Percentiles rank a stretch among this genome's conserved stretches.
Evolutionary conservation across 1,139 yeast genomes (phyloP).

Genomic region (Hyphopichia burtonii): DNA sequence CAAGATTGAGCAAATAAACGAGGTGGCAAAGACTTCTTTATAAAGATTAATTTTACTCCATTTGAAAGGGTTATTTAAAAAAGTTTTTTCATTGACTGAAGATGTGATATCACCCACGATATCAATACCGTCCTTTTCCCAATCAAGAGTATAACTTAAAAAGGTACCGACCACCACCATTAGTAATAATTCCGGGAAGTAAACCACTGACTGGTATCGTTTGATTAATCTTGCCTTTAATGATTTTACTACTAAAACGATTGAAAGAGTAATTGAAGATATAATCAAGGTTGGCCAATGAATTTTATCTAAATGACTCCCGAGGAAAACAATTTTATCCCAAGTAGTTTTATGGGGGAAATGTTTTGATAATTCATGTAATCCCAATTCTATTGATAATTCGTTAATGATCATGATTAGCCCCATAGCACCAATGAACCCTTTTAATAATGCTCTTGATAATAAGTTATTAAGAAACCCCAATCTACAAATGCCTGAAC

Average conservation of each 20-base stretch:
- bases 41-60: constrained; percentile 16
- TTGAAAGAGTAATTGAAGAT: constrained; percentile 18
- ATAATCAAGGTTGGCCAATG: constrained; percentile 22
- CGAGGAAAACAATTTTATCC: constrained; percentile 21
- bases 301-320: constrained; percentile 12
- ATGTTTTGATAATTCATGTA: constrained; percentile 14
- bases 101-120: constrained; percentile 25
- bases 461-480: constrained; percentile 34
- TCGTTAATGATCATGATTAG: constrained; percentile 33
- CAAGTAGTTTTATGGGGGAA: constrained; percentile 24
- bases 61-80: constrained; percentile 23
- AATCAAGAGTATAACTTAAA: constrained; percentile 19
- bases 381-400: constrained; percentile 28
- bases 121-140: constrained; percentile 28
- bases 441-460: constrained; percentile 31
- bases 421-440: constrained; percentile 38
- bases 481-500: constrained; percentile 26
- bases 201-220: constrained; percentile 20
- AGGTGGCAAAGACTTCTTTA: constrained; percentile 24
- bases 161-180: constrained; percentile 32
- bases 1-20: constrained; percentile 30
- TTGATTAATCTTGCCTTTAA: constrained; percentile 17
- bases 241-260: constrained; percentile 21
- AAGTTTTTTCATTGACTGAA: constrained; percentile 6
- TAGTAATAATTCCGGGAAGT: constrained; percentile 30